Percentiles rank a stretch among this genome's conserved stretches.
These are phyloP conservation scores for Ceratobasidium sp. DNA, from an alignment of 1,284 basidiomycete genomes.

Conservation along the genomic window DNA sequence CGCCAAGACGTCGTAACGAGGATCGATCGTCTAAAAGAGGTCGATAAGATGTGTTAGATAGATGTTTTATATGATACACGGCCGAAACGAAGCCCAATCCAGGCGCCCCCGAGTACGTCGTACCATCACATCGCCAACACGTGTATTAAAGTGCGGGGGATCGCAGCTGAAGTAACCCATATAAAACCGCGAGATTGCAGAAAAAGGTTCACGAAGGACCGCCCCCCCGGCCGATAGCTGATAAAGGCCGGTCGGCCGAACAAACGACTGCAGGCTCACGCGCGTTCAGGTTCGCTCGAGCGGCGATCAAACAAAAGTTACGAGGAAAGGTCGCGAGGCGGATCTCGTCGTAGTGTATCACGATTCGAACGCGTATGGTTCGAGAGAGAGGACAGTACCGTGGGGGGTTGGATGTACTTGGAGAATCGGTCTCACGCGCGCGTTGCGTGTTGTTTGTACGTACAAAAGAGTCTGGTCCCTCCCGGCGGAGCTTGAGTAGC, in stretches of 20 bases:
- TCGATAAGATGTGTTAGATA: slow-evolving; percentile 33
- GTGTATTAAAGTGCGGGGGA: slow-evolving; percentile 20
- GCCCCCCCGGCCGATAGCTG: neutral
- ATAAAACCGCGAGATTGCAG: neutral
- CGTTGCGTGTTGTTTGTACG: neutral
- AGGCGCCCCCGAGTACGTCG: neutral
- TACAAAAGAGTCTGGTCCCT: neutral
- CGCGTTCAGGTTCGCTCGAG: slow-evolving; percentile 29
- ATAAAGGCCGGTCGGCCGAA: slow-evolving; percentile 25
- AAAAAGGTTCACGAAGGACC: neutral
- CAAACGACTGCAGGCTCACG: neutral
- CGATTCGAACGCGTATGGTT: slow-evolving; percentile 22
- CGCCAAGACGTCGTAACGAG: neutral
- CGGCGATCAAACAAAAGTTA: slow-evolving; percentile 20
- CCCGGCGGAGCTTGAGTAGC: neutral
- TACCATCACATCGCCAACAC: slow-evolving; percentile 13
- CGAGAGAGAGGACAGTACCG: neutral
- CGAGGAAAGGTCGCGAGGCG: slow-evolving; percentile 6
- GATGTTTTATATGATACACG: slow-evolving; percentile 11
- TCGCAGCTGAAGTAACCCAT: slow-evolving; percentile 1
- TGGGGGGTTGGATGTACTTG: neutral
- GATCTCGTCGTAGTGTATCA: slow-evolving; percentile 26
- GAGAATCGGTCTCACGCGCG: slow-evolving; percentile 23
- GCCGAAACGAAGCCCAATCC: neutral
- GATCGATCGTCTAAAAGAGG: slow-evolving; percentile 22